Evolutionary conservation across 2,329 filamentous ascomycete genomes (phyloP).

Genomic region (Colletotrichum coccodes): DNA sequence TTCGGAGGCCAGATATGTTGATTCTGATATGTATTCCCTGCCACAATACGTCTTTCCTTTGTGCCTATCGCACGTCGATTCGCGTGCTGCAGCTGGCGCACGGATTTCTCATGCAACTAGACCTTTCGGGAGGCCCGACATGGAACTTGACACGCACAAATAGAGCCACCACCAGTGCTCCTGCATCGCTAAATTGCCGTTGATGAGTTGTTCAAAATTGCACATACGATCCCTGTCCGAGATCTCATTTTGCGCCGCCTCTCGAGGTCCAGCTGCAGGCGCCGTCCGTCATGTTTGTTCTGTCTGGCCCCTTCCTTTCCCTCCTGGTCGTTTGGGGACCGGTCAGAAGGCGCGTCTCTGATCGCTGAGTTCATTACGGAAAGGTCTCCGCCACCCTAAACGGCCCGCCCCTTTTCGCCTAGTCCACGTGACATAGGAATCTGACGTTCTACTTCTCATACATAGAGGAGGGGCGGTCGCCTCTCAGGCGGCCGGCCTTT

Average conservation of each 20-base stretch:
- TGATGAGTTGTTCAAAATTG: conserved; percentile 32
- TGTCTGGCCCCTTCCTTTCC: background rate
- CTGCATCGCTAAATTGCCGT: conserved; percentile 19
- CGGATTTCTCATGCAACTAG: conserved; percentile 23
- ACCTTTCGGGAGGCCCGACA: conserved; percentile 15
- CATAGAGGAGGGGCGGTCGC: conserved; percentile 20
- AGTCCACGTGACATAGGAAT: conserved; percentile 18
- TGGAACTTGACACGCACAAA: conserved; percentile 16
- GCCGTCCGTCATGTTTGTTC: conserved; percentile 16
- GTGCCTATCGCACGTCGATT: conserved; percentile 9
- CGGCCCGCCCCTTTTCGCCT: background rate
- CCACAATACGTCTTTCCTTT: conserved; percentile 1
- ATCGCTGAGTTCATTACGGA: conserved; percentile 8
- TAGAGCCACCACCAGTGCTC: background rate
- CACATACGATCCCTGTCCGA: conserved; percentile 23
- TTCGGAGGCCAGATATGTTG: background rate
- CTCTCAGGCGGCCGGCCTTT: conserved; percentile 8
- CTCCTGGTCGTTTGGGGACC: background rate
- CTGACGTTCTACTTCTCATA: background rate
- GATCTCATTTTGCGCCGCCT: conserved; percentile 16
- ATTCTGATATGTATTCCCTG: conserved; percentile 20
- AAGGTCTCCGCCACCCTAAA: background rate
- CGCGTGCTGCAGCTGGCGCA: conserved; percentile 21
- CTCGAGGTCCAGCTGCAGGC: conserved; percentile 17
- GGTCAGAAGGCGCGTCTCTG: background rate